Evolutionary conservation across 2,329 filamentous ascomycete species (phyloP), one percentile per base, ranked within the genome.

Genomic region (Diatrype stigma): DNA sequence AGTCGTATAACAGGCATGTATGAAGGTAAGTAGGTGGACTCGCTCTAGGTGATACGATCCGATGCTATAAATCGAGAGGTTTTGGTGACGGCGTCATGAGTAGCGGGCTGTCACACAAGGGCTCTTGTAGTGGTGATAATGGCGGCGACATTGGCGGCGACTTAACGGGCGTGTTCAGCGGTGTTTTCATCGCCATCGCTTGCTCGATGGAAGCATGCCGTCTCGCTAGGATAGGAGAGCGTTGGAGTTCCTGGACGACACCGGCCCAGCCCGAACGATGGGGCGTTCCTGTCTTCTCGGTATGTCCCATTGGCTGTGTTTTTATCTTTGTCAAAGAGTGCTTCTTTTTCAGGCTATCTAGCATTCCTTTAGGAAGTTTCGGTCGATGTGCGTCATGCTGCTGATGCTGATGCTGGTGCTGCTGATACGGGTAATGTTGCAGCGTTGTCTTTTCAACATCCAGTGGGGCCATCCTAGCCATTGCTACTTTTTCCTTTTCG

Each of bases 191-290:
- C 14, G 40, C 10, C 76, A 83, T 82, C 53, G 79, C 70, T 57
- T 72, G 73, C 65, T 86, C 83, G 59, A 85, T 80, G 7, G 79
- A 83, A n/a, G 80, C 79, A 61, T 82, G 81, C 16, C 83, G 74
- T 60, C 82, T 78, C 46, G 82, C 80, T 71, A 86, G 76, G 50
- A 78, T 66, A 2, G 82, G 83, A 22, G 80, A 84, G 50, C 70
- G 77, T 63, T 85, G 82, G 46, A 86, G 68, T 60, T 86, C 83
- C 49, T 80, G 72, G 21, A 86, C 79, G 6, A 86, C 82, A 23
- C 81, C 81, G 19, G 79, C 78, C 83, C 83, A 86, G 23, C 81
- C 81, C 54, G 70, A 69, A 49, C 76, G 76, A 47, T 81, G 79
- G 19, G 69, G 70, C 37, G 69, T 68, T 42, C 71, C 71, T 32